These are phyloP conservation scores for Sclerotiophoma versabilis DNA, from an alignment of 2,329 filamentous ascomycete genomes.

Conservation along the genomic window DNA sequence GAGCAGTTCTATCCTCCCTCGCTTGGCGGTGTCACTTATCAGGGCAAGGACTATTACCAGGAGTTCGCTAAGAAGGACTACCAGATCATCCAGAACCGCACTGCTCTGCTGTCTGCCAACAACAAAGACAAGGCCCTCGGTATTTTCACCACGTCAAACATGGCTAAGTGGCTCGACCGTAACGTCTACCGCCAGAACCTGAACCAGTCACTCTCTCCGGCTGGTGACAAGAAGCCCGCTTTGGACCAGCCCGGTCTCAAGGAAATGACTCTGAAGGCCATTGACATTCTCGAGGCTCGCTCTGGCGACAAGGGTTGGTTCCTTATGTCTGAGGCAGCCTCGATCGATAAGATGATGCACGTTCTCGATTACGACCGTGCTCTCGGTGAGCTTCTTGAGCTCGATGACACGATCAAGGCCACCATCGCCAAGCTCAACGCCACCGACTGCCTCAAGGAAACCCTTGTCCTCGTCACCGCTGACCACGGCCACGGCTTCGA, in stretches of 20 bases:
- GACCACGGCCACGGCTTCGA: slow-evolving; percentile 92
- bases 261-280: slow-evolving; percentile 88
- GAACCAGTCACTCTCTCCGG: slow-evolving; percentile 71
- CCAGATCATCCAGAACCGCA: slow-evolving; percentile 76
- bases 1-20: slow-evolving; percentile 72
- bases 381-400: slow-evolving; percentile 82
- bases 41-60: slow-evolving; percentile 74
- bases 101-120: slow-evolving; percentile 66
- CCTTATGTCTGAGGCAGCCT: slow-evolving; percentile 86
- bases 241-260: slow-evolving; percentile 82
- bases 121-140: slow-evolving; percentile 72
- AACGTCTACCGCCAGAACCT: slow-evolving; percentile 80
- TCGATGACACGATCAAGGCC: slow-evolving; percentile 82
- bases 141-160: slow-evolving; percentile 76
- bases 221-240: slow-evolving; percentile 69
- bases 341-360: slow-evolving; percentile 88
- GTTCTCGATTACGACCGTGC: slow-evolving; percentile 82
- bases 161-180: slow-evolving; percentile 86
- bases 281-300: slow-evolving; percentile 74
- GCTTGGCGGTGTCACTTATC: slow-evolving; percentile 68
- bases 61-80: slow-evolving; percentile 77
- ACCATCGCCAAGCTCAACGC: slow-evolving; percentile 73
- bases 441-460: slow-evolving; percentile 73
- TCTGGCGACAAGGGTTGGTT: slow-evolving; percentile 79
- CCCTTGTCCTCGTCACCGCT: slow-evolving; percentile 80